These are phyloP conservation scores for Nepenthes gracilis DNA, from an alignment of 148 eudicot genomes.

Conservation along the genomic window DNA sequence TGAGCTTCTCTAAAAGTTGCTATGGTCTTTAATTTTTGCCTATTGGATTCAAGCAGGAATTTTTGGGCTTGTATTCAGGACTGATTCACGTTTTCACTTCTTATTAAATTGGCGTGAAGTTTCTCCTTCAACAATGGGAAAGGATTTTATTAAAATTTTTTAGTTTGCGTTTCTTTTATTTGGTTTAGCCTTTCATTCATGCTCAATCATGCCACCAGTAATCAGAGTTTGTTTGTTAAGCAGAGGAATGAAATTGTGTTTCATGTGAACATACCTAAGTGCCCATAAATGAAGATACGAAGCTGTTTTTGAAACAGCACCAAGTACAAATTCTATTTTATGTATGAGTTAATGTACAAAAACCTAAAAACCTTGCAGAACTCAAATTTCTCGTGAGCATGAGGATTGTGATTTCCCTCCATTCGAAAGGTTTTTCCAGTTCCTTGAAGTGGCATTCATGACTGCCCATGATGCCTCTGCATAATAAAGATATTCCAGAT, in stretches of 20 bases:
- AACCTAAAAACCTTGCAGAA: slow-evolving; percentile 89
- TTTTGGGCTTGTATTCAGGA: too few species aligned
- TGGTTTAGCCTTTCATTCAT: too few species aligned
- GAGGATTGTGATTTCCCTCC: slow-evolving; percentile 48
- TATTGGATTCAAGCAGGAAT: too few species aligned
- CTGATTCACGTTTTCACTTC: too few species aligned
- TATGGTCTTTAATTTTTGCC: too few species aligned
- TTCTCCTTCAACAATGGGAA: too few species aligned
- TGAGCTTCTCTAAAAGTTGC: too few species aligned
- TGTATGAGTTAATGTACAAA: slow-evolving; percentile 95
- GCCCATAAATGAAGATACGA: slow-evolving; percentile 99
- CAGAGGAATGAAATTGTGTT: background rate
- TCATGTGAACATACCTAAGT: slow-evolving; percentile 46
- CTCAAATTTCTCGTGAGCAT: slow-evolving; percentile 88
- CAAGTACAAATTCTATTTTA: slow-evolving; percentile 95
- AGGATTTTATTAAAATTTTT: too few species aligned
- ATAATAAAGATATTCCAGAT: slow-evolving; percentile 6
- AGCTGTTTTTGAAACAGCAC: slow-evolving; percentile 97
- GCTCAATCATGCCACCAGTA: too few species aligned
- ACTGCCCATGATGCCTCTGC: slow-evolving; percentile 82
- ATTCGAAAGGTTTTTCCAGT: slow-evolving; percentile 53
- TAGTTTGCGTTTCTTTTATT: too few species aligned
- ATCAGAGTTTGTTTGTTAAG: too few species aligned
- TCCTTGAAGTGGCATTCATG: slow-evolving; percentile 54
- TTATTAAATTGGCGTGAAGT: too few species aligned